Percentiles rank a stretch among this genome's conserved stretches.
These are phyloP conservation scores for Speleostelium caveatum DNA, from an alignment of 78 protist genomes.

Conservation along the genomic window DNA sequence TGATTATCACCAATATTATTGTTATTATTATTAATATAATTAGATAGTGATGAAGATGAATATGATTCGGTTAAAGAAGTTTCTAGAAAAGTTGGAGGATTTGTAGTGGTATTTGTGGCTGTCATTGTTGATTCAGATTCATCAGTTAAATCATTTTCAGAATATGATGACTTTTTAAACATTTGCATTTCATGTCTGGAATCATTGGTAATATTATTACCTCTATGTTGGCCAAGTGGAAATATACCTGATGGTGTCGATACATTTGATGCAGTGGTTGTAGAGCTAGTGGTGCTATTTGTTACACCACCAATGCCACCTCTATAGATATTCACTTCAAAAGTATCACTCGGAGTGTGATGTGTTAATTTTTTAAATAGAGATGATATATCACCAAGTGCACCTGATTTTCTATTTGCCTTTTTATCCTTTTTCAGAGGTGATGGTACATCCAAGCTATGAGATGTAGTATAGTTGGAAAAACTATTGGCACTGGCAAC, in stretches of 20 bases:
- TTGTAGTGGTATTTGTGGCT: neutral
- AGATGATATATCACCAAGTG: neutral
- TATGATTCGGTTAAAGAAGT: neutral
- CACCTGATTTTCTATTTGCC: neutral
- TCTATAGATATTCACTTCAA: no score
- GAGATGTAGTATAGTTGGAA: neutral
- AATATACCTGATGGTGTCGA: neutral
- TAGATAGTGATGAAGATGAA: neutral
- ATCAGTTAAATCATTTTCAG: neutral
- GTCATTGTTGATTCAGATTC: neutral
- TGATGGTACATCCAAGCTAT: neutral
- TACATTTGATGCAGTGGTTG: no score
- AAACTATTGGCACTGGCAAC: neutral
- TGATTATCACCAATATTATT: neutral
- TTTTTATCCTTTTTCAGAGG: neutral
- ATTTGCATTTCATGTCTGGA: no score
- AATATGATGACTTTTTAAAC: neutral
- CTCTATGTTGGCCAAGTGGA: conserved; percentile 61
- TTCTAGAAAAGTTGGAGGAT: neutral
- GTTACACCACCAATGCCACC: no score
- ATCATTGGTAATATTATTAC: neutral
- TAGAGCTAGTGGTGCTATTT: no score
- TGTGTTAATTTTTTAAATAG: neutral
- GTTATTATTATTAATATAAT: no score
- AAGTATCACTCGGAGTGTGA: neutral